Evolutionary conservation across 31 red algal species (phyloP), one percentile per base, ranked within the genome.

Genomic region (Odonthalia washingtoniensis): DNA sequence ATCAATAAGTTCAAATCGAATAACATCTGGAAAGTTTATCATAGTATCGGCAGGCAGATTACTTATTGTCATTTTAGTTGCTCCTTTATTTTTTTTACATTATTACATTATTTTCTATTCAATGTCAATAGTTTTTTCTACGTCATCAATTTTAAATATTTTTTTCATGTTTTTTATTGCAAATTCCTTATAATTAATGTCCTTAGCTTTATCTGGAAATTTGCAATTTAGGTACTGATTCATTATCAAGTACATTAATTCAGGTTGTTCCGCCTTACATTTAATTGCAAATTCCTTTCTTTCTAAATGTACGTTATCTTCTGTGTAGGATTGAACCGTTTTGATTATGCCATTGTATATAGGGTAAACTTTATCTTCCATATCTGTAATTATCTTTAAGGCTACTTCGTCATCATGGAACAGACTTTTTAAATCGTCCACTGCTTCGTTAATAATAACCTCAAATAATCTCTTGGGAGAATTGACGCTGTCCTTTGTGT

Each of bases 381-480:
- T 68, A 32, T 68, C 64, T 35, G 30, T 36, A 36, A 68, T 68
- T 32, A 32, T 32, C 32, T 36, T 32, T 35, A 68, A 36, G 30
- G 34, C 32, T 68, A 35, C 64, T 32, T 35, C 34, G 34, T 36
- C 34, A 35, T 68, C 64, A 36, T 68, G 64, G 32, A 68, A 35
- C 34, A 68, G 32, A 32, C 32, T 35, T 35, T 36, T 32, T 68
- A 68, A 36, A 68, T 68, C 64, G 34, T 68, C 64, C 64, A 35
- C 32, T 68, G 64, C 64, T 68, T 68, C 64, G 64, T 68, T 35
- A 68, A 68, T 36, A 36, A 68, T 68, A 68, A 36, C 34, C 34
- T 68, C 64, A 36, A 68, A 68, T 36, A 68, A 68, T 35, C 64
- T 32, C 34, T 68, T 68, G 64, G 30, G 30, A 35, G 64, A 68